Evolutionary conservation across 2,329 filamentous ascomycete species (phyloP).

Genomic region (Lizonia empirigonia): DNA sequence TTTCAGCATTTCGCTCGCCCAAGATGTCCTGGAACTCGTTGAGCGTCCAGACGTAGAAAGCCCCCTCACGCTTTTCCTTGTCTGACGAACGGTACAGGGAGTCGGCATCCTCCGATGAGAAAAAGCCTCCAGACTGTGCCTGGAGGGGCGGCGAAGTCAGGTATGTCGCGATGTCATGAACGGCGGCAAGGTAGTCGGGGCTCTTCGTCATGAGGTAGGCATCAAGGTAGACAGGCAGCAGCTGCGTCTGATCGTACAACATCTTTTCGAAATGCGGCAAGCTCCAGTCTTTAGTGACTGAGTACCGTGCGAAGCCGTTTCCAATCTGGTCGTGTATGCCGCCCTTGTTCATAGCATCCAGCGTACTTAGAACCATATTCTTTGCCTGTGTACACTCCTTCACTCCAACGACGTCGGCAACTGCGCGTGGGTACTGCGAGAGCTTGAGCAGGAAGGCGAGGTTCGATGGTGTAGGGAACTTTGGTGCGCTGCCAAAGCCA

Average conservation of each 20-base stretch:
- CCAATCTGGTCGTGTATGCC: constrained; percentile 78
- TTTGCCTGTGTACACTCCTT: constrained; percentile 75
- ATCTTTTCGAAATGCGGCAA: constrained; percentile 98
- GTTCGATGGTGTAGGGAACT: constrained; percentile 89
- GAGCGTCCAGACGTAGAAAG: constrained; percentile 92
- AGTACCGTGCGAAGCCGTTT: constrained; percentile 82
- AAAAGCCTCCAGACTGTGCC: constrained; percentile 74
- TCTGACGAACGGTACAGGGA: constrained; percentile 77
- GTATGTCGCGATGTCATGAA: constrained; percentile 86
- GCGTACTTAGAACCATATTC: constrained; percentile 78
- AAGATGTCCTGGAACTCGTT: constrained; percentile 83
- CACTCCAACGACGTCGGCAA: constrained; percentile 85
- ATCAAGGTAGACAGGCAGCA: constrained; percentile 83
- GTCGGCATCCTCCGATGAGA: constrained; percentile 88
- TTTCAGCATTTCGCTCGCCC: constrained; percentile 68
- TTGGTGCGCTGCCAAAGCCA: constrained; percentile 77
- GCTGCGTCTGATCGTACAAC: constrained; percentile 87
- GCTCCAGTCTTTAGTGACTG: constrained; percentile 89
- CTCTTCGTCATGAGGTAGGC: constrained; percentile 75
- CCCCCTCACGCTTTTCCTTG: constrained; percentile 83
- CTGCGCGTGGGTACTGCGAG: constrained; percentile 70
- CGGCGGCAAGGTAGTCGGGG: constrained; percentile 75
- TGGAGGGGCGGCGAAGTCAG: constrained; percentile 74
- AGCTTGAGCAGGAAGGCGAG: constrained; percentile 81
- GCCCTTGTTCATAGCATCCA: constrained; percentile 76